Conservation (phyloP, 805 yeast genomes). For the Ogataea nitratoaversa region DNA sequence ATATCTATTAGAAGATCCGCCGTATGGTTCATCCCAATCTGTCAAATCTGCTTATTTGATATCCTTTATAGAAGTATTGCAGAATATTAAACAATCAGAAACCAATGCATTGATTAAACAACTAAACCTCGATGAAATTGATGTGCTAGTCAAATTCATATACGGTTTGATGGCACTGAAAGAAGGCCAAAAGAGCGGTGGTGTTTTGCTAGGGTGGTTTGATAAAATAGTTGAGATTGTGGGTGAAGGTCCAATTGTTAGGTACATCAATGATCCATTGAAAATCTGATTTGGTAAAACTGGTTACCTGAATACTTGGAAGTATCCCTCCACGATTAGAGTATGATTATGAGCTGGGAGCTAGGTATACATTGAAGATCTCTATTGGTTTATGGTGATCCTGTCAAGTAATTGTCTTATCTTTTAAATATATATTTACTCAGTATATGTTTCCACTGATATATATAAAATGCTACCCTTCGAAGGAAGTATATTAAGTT, state of each 20-base stretch:
- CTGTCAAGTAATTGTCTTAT: no score
- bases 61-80: slow-evolving; percentile 67
- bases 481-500: no score
- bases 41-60: slow-evolving; percentile 49
- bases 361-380: no score
- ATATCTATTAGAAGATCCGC: slow-evolving; percentile 65
- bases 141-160: slow-evolving; percentile 74
- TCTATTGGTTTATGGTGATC: no score
- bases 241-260: slow-evolving; percentile 85
- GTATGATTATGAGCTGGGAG: no score
- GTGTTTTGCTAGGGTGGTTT: slow-evolving; percentile 83
- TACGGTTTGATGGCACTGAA: slow-evolving; percentile 80
- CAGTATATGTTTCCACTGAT: no score
- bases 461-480: no score
- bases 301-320: neutral
- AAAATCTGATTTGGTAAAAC: slow-evolving; percentile 5
- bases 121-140: slow-evolving; percentile 63
- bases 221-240: slow-evolving; percentile 81
- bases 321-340: no score
- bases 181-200: slow-evolving; percentile 82
- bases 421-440: no score
- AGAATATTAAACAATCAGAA: slow-evolving; percentile 63
- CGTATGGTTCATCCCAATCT: slow-evolving; percentile 69
- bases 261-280: slow-evolving; percentile 69
- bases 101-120: slow-evolving; percentile 55